These are phyloP conservation scores for Polytrichum formosum DNA, from an alignment of 225 moss, liverwort and hornwort genomes.

Conservation along the genomic window DNA sequence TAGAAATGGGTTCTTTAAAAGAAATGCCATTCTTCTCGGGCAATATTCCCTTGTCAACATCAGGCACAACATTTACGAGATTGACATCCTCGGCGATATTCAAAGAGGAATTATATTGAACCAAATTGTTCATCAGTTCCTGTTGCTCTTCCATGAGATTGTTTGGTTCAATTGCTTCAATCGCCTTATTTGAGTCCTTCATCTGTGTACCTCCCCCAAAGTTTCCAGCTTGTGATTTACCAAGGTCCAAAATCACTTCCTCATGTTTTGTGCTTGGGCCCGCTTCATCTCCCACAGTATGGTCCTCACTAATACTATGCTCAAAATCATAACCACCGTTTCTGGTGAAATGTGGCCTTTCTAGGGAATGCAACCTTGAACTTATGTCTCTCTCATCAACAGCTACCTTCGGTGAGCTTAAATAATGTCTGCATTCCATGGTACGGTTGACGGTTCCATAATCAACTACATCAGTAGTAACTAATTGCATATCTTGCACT, in stretches of 20 bases:
- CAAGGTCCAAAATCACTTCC: slow-evolving; percentile 8
- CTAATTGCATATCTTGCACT: slow-evolving; percentile 5
- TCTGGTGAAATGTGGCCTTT: too few relatives aligned
- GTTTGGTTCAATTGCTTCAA: slow-evolving; percentile 11
- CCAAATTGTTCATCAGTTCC: neutral
- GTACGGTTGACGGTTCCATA: too few relatives aligned
- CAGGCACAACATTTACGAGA: slow-evolving; percentile 9
- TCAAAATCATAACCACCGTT: neutral
- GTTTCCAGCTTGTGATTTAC: neutral
- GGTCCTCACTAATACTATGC: slow-evolving; percentile 20
- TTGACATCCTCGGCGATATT: too few relatives aligned
- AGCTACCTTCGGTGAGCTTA: too few relatives aligned
- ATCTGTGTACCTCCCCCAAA: slow-evolving; percentile 4
- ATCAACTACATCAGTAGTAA: slow-evolving; percentile 12
- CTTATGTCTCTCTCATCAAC: too few relatives aligned
- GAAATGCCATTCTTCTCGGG: slow-evolving; percentile 1
- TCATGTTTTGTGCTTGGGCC: slow-evolving; percentile 19
- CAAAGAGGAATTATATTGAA: neutral
- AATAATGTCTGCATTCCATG: too few relatives aligned
- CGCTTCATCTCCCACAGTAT: slow-evolving; percentile 33
- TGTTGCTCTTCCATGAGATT: slow-evolving; percentile 24
- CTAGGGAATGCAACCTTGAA: too few relatives aligned
- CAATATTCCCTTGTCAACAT: slow-evolving; percentile 6
- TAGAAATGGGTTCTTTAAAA: slow-evolving; percentile 12
- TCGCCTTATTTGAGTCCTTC: slow-evolving; percentile 17